Percentiles rank a stretch among this genome's conserved stretches.
Conservation (phyloP, 2,329 filamentous ascomycete genomes). For the Torrubiella hemipterigena region DNA sequence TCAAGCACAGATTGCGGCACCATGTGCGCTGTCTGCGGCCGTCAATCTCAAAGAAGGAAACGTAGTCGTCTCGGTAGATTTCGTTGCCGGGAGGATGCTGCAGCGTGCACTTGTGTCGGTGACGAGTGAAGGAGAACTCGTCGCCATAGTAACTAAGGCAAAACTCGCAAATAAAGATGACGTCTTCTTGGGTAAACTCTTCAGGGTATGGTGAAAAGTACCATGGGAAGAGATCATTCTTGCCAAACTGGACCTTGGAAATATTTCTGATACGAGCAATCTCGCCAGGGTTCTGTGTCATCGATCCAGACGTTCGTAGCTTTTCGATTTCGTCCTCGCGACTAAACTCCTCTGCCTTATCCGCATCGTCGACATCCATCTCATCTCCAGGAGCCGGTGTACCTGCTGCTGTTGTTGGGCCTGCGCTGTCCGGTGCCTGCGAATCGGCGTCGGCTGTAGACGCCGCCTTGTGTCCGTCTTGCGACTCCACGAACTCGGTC, state of each 20-base stretch:
- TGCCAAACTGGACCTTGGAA: conserved; percentile 86
- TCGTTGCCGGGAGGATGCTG: conserved; percentile 94
- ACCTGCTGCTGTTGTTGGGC: conserved; percentile 31
- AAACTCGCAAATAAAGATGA: conserved; percentile 96
- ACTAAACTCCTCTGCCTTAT: conserved; percentile 45
- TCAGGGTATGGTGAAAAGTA: conserved; percentile 98
- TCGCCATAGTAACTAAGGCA: conserved; percentile 86
- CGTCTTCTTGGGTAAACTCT: conserved; percentile 73
- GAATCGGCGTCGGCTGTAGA: conserved; percentile 30
- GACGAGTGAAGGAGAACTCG: conserved; percentile 68
- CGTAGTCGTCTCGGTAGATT: conserved; percentile 87
- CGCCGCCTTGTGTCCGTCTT: conserved; percentile 31
- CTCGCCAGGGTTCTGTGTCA: conserved; percentile 98
- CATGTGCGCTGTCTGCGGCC: conserved; percentile 88
- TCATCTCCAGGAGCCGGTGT: conserved; percentile 36
- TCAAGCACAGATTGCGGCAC: conserved; percentile 88
- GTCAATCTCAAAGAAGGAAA: conserved; percentile 97
- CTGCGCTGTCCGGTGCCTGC: conserved; percentile 29
- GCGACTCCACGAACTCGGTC: conserved; percentile 38
- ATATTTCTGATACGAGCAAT: conserved; percentile 93
- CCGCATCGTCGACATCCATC: conserved; percentile 42
- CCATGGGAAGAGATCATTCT: conserved; percentile 88
- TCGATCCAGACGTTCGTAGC: conserved; percentile 83
- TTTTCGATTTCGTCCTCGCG: conserved; percentile 94
- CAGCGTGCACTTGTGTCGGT: conserved; percentile 80